Evolutionary conservation across 441 rosid genomes (phyloP).

Genomic region (Metrosideros polymorpha): DNA sequence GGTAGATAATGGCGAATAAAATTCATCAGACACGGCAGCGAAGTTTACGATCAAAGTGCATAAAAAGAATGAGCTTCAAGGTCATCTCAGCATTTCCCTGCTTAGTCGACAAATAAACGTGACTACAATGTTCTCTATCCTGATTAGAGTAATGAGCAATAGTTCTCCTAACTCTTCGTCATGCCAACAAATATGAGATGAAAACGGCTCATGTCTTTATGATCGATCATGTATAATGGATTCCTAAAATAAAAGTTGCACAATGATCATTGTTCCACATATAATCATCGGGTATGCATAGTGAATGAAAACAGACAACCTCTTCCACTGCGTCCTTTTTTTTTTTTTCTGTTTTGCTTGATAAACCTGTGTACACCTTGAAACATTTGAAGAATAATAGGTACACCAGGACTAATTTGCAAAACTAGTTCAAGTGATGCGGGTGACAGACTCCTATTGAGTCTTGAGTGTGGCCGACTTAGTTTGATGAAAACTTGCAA

Average conservation of each 20-base stretch:
- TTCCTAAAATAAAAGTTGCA: neutral
- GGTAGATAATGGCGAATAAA: neutral
- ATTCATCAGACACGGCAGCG: neutral
- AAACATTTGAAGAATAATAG: neutral
- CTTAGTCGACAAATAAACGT: neutral
- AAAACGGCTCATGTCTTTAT: neutral
- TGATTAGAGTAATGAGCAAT: neutral
- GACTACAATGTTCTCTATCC: neutral
- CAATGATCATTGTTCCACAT: neutral
- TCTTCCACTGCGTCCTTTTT: neutral
- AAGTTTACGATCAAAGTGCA: neutral
- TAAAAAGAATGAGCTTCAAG: neutral
- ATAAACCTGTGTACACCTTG: neutral
- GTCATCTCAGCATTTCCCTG: neutral
- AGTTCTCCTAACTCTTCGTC: neutral
- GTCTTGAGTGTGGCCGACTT: neutral
- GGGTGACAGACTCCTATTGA: neutral
- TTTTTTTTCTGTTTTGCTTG: neutral
- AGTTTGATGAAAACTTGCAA: neutral
- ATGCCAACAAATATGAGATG: neutral
- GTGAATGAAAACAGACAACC: neutral
- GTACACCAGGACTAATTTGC: neutral
- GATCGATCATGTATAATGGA: neutral
- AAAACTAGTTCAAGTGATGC: neutral
- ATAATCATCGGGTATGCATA: neutral